Percentiles rank a stretch among this genome's conserved stretches.
Evolutionary conservation across 306 rosid species (phyloP).

Genomic region (Hippophae gyantsensis): DNA sequence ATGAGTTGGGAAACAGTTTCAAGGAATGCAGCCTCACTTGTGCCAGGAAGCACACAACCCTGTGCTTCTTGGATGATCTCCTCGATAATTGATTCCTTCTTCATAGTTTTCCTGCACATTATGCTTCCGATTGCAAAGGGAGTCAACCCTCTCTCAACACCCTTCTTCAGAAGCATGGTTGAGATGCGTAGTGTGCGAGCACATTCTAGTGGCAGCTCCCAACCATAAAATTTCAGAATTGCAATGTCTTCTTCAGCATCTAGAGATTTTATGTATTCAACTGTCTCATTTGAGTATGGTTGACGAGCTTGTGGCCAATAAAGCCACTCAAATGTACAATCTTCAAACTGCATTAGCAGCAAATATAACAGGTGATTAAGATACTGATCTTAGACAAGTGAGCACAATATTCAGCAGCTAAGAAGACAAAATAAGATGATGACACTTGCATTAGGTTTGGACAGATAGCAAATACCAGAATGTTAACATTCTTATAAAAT

Average conservation of each 20-base stretch:
- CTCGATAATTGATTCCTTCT: constrained; percentile 64
- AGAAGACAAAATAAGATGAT: neutral
- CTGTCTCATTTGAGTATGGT: constrained; percentile 49
- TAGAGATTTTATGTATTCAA: constrained; percentile 60
- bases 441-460: neutral
- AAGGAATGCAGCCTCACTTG: constrained; percentile 67
- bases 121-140: constrained; percentile 74
- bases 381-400: too few species aligned
- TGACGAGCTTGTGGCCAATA: constrained; percentile 93
- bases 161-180: constrained; percentile 91
- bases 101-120: constrained; percentile 68
- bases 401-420: neutral
- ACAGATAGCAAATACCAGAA: too few species aligned
- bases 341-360: constrained; percentile 61
- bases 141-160: constrained; percentile 65
- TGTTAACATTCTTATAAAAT: too few species aligned
- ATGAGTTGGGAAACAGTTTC: constrained; percentile 62
- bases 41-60: constrained; percentile 62
- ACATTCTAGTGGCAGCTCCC: constrained; percentile 65
- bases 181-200: constrained; percentile 77
- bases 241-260: constrained; percentile 78
- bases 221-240: constrained; percentile 74
- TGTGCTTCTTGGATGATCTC: constrained; percentile 65
- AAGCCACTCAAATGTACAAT: constrained; percentile 95
- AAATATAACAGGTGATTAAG: neutral